These are phyloP conservation scores for Rickenella mellea DNA, from an alignment of 768 basidiomycete species.

Conservation along the genomic window DNA sequence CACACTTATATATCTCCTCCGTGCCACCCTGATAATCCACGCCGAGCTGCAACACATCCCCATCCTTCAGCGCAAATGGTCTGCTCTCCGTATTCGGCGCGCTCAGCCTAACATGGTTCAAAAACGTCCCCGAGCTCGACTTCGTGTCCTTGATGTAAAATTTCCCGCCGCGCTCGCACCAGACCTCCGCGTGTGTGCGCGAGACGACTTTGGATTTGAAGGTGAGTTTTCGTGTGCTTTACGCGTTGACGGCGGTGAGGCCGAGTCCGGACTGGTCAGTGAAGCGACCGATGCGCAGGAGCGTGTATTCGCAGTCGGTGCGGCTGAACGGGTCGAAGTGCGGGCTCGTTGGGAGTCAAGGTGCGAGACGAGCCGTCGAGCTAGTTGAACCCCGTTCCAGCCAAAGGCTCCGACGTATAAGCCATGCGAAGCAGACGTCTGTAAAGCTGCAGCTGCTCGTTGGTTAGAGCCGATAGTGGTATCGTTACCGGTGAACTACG, in stretches of 20 bases:
- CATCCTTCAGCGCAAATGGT: conserved; percentile 77
- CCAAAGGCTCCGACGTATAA: conserved; percentile 20
- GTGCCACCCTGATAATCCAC: conserved; percentile 97
- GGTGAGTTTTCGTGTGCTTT: conserved; percentile 76
- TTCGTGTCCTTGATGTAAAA: conserved; percentile 91
- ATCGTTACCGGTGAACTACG: too few species aligned
- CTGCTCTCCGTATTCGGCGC: conserved; percentile 74
- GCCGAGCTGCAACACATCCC: conserved; percentile 89
- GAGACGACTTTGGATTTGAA: conserved; percentile 96
- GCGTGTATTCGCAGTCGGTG: conserved; percentile 62
- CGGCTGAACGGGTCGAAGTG: conserved; percentile 89
- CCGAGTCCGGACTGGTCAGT: conserved; percentile 75
- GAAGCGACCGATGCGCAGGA: conserved; percentile 88
- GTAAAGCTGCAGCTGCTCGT: conserved; percentile 28
- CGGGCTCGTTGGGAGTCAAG: conserved; percentile 85
- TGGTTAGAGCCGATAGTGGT: conserved; percentile 26
- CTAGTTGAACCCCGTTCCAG: conserved; percentile 28
- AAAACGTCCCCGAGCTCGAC: conserved; percentile 83
- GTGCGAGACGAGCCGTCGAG: conserved; percentile 93
- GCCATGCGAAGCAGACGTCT: conserved; percentile 25
- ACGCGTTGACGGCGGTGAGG: conserved; percentile 47
- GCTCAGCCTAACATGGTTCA: conserved; percentile 88
- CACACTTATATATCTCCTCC: conserved; percentile 94
- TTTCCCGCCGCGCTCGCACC: conserved; percentile 57
- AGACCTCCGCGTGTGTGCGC: conserved; percentile 90